A percentile compares a stretch with the other conserved stretches of the same genome.
Evolutionary conservation across 2,329 filamentous ascomycete species (phyloP).

Genomic region (Westerdykella aurantiaca): DNA sequence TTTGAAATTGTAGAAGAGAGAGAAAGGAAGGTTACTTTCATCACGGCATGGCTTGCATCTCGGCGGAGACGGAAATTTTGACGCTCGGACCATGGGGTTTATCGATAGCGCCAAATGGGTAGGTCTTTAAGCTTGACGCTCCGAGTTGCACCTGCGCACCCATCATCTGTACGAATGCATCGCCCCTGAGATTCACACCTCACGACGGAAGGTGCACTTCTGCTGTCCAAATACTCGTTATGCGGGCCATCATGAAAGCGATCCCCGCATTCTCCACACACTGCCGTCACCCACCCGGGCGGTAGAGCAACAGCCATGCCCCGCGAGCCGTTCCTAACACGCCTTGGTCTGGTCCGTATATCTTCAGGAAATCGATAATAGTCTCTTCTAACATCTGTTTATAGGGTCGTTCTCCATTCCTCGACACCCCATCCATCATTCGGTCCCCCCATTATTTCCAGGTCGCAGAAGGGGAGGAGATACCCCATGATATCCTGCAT

Average conservation of each 20-base stretch:
- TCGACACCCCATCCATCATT: slow-evolving; percentile 24
- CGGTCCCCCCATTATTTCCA: slow-evolving; percentile 25
- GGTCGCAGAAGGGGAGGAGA: slow-evolving; percentile 19
- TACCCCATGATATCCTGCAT: slow-evolving; percentile 18
- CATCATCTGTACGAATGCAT: neutral
- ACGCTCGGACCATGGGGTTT: neutral
- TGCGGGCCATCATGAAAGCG: no score
- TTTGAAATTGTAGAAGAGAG: slow-evolving; percentile 2
- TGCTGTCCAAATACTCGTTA: no score
- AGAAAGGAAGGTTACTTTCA: neutral
- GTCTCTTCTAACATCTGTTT: slow-evolving; percentile 11
- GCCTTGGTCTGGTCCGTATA: neutral
- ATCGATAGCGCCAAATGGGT: neutral
- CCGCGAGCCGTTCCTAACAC: neutral
- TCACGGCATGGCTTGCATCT: neutral
- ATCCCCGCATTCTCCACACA: no score
- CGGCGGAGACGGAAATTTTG: neutral
- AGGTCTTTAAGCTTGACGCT: neutral
- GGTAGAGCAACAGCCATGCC: no score
- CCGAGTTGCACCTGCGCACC: neutral
- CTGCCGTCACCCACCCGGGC: no score
- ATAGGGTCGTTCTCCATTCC: slow-evolving; percentile 40
- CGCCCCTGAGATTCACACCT: no score
- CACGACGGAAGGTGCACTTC: no score
- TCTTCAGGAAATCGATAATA: neutral